Conservation (phyloP, 495 filamentous ascomycete genomes). For the Mytilinidion resinicola region DNA sequence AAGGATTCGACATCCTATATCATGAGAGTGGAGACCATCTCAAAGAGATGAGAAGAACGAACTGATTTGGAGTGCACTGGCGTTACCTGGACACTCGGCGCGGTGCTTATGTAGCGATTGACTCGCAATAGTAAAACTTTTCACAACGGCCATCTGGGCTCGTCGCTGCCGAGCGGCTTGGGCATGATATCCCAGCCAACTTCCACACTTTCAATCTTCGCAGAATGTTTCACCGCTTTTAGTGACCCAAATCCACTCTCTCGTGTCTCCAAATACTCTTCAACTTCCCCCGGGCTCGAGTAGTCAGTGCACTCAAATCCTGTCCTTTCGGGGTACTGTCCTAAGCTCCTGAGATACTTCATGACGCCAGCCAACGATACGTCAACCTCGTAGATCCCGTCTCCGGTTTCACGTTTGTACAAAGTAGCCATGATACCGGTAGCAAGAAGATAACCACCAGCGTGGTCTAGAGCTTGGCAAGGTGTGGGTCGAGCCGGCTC, state of each 20-base stretch:
- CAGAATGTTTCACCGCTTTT: constrained; percentile 26
- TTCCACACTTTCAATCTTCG: constrained; percentile 20
- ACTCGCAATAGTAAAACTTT: not conserved
- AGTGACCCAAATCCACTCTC: constrained; percentile 22
- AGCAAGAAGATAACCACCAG: constrained; percentile 28
- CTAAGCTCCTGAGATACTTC: constrained; percentile 31
- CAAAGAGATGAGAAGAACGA: not conserved
- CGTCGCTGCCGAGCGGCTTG: constrained; percentile 28
- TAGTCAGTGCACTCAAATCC: constrained; percentile 15
- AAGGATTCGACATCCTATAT: not conserved
- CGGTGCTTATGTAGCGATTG: not conserved
- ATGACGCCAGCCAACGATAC: constrained; percentile 33
- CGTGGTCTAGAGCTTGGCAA: constrained; percentile 31
- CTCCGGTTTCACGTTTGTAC: constrained; percentile 20
- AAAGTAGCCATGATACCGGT: constrained; percentile 26
- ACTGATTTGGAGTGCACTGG: not conserved
- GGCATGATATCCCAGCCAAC: constrained; percentile 30
- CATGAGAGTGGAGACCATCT: not conserved
- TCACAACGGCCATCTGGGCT: constrained; percentile 20
- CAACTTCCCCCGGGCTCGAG: constrained; percentile 9
- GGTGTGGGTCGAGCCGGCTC: constrained; percentile 24
- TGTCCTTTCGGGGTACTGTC: constrained; percentile 16
- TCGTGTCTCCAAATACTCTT: constrained; percentile 22
- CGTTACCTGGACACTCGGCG: not conserved
- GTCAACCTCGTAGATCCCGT: constrained; percentile 26